phyloP scores from a whole-genome alignment of 371 early-diverging fungal genomes.

The Dinochytrium kinnereticum region DNA sequence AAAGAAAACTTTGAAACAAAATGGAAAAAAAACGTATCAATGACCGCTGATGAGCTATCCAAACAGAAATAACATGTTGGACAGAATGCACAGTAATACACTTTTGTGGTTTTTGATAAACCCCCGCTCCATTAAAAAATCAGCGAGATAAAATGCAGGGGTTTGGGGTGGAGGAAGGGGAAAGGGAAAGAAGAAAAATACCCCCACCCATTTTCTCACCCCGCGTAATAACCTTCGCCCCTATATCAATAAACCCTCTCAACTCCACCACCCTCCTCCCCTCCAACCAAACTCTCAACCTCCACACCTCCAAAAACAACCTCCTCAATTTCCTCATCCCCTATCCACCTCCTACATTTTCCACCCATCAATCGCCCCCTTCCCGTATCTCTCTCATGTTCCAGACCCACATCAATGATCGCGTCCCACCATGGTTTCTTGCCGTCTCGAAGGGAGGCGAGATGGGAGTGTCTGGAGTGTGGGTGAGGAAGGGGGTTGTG shows the following conservation, averaged over 20 bases:
- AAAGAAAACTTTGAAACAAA: too few species aligned
- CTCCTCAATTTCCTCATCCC: neutral
- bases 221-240: neutral
- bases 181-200: too few species aligned
- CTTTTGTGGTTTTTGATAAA: neutral
- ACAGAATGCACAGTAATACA: too few species aligned
- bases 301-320: neutral
- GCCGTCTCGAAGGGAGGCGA: slow-evolving; percentile 26
- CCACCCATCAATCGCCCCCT: neutral
- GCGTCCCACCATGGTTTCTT: slow-evolving; percentile 32
- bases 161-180: too few species aligned
- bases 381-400: neutral
- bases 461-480: slow-evolving; percentile 1
- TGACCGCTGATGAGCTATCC: too few species aligned
- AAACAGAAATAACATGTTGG: too few species aligned
- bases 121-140: neutral
- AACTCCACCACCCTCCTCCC: neutral
- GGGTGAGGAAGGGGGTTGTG: neutral
- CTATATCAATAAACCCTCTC: neutral
- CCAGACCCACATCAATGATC: neutral
- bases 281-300: too few species aligned
- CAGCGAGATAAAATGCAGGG: too few species aligned
- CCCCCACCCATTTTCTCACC: too few species aligned
- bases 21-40: too few species aligned
- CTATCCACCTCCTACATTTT: neutral